These are phyloP conservation scores for Cotoneaster glaucophyllus DNA, from an alignment of 306 rosid genomes.

Conservation along the genomic window DNA sequence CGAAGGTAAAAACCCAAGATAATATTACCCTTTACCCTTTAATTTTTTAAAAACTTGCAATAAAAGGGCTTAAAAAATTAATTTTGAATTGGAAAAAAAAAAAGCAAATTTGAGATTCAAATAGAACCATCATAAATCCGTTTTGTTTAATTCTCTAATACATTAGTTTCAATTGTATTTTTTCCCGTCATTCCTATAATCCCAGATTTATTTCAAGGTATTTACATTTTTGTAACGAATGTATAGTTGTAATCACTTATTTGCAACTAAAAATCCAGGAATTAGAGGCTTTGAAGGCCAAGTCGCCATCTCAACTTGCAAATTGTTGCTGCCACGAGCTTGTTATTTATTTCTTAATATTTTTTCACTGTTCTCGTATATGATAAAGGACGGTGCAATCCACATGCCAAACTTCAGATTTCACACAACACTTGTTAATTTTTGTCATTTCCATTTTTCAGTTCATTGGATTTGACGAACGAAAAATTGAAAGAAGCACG, in stretches of 20 bases:
- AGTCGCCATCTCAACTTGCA: slow-evolving; percentile 51
- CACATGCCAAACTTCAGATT: too few relatives aligned
- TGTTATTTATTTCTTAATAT: slow-evolving; percentile 1
- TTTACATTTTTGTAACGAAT: background rate
- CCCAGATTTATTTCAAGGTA: background rate
- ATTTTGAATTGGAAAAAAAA: too few relatives aligned
- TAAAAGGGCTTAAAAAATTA: background rate
- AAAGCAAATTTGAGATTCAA: background rate
- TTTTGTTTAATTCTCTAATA: background rate
- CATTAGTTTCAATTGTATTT: background rate
- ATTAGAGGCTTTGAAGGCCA: slow-evolving; percentile 57
- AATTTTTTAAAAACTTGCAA: too few relatives aligned
- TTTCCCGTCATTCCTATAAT: background rate
- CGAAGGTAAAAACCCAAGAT: background rate
- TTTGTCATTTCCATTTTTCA: too few relatives aligned
- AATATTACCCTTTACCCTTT: background rate
- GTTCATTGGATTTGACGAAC: background rate
- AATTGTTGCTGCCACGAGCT: slow-evolving; percentile 42
- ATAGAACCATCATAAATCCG: background rate
- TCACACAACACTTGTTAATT: too few relatives aligned
- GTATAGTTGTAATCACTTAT: background rate
- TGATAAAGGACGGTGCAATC: too few relatives aligned
- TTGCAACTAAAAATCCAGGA: slow-evolving; percentile 35
- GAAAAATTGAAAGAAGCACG: too few relatives aligned
- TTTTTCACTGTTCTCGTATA: slow-evolving; percentile 3